Conservation (phyloP, 306 rosid species). For the Prunus mira region DNA sequence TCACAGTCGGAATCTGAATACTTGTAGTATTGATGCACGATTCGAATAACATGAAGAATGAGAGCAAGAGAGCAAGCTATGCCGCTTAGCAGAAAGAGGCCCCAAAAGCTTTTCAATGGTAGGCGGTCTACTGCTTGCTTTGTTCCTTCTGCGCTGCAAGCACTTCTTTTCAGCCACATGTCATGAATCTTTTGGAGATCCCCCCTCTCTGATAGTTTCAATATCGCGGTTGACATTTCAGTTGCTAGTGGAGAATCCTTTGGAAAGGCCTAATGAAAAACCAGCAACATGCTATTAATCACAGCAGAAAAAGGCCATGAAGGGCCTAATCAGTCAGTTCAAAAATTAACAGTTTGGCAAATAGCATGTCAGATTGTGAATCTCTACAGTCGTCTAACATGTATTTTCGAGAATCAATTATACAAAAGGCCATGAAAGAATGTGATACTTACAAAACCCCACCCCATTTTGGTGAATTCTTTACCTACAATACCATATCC, state of each 20-base stretch:
- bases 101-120: conserved; percentile 27
- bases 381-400: no score
- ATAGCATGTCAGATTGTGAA: no score
- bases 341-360: no score
- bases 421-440: no score
- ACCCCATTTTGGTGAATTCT: conserved; percentile 59
- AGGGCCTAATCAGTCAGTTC: no score
- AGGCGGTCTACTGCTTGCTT: conserved; percentile 25
- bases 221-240: conserved; percentile 23
- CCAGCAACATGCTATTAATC: no score
- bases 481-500: conserved; percentile 22
- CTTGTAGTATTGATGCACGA: conserved; percentile 12
- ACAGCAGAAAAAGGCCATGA: no score
- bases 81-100: conserved; percentile 26
- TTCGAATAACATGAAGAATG: conserved; percentile 11
- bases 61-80: conserved; percentile 23
- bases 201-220: conserved; percentile 25
- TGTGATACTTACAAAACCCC: conserved; percentile 64
- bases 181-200: conserved; percentile 32
- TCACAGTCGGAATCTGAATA: background rate
- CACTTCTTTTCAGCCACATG: conserved; percentile 28
- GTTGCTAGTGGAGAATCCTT: conserved; percentile 65
- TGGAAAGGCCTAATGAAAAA: conserved; percentile 51
- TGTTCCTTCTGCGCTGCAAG: conserved; percentile 30
- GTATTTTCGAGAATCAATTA: no score